Evolutionary conservation across 371 early-diverging fungal genomes (phyloP), one percentile per base, ranked within the genome.

Genomic region (Haplosporangium sp.): DNA sequence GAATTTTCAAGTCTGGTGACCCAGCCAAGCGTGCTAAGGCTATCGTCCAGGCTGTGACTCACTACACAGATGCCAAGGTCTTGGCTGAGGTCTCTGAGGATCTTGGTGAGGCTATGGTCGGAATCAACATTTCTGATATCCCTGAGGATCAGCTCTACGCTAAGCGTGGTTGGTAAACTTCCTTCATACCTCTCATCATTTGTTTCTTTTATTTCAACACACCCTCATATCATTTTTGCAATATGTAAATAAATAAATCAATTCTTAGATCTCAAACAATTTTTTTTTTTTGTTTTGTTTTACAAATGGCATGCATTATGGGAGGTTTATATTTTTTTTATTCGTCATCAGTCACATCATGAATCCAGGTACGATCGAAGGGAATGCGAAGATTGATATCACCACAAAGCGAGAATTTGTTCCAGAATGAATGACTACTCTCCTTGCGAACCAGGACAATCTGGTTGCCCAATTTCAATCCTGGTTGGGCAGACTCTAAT

Each of bases 41-140:
- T 65, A 97, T 98, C 76, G 97, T 81, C 62, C 94, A 96, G 89
- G 97, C 99, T 69, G 97, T 97, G 48, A 97, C 98, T 47, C 95
- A 97, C 91, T 98, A 83, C 88, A 93, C 92, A 59, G 95, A 97
- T 84, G 86, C 97, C 72, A 89, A 90, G 84, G 92, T 95, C 37
- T 87, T 98, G 45, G 97, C 97, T 69, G 90, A 92, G 58, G 95
- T 97, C 64, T 95, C 95, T 53, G 96, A 96, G 86, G 89, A 96
- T 74, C 90, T 97, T 34, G 98, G 98, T 75, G 97, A 96, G 86
- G 95, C 97, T 53, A 98, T 98, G 97, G 98, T 98, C 67, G 96
- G 96, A 68, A 97, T 98, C 85, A 95, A 95, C 89, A 85, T 90
- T 77, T 92, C 90, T 63, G 88, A 88, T 17, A 83, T 96, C 63